Percentiles rank a stretch among this genome's conserved stretches.
phyloP scores from a whole-genome alignment of 208 protist genomes.

The Acanthamoeba royreba region DNA sequence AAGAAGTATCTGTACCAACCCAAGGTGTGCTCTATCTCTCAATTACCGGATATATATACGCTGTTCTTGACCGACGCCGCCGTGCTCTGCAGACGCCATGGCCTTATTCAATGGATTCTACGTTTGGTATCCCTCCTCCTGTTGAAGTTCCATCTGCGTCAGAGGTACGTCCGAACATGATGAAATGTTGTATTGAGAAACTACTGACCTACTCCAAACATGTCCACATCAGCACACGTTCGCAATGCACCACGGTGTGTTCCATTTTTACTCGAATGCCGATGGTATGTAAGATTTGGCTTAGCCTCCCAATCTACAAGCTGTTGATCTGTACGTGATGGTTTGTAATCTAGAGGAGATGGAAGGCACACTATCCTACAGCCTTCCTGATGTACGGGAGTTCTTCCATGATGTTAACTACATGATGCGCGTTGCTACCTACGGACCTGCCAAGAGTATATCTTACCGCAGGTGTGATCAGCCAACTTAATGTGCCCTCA shows the following conservation, averaged over 20 bases:
- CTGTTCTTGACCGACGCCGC: too few species aligned
- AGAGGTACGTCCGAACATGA: too few species aligned
- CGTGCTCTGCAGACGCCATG: neutral
- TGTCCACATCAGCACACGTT: neutral
- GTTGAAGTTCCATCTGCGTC: neutral
- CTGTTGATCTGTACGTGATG: too few species aligned
- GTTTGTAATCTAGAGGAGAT: neutral
- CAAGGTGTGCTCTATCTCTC: too few species aligned
- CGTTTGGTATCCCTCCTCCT: neutral
- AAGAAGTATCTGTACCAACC: constrained; percentile 10
- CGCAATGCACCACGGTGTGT: neutral
- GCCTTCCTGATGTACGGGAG: neutral
- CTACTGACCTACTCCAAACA: neutral
- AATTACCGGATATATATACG: neutral
- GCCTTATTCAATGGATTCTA: neutral
- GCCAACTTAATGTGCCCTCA: neutral
- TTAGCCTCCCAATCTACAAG: too few species aligned
- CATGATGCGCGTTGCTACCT: neutral
- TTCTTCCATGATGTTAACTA: neutral
- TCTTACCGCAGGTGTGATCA: neutral
- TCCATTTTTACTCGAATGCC: neutral
- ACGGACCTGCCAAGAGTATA: neutral
- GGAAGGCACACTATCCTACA: neutral
- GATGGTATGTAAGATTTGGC: too few species aligned
- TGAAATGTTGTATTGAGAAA: neutral